These are phyloP conservation scores for Suillus brevipes DNA, from an alignment of 768 basidiomycete genomes.

Conservation along the genomic window DNA sequence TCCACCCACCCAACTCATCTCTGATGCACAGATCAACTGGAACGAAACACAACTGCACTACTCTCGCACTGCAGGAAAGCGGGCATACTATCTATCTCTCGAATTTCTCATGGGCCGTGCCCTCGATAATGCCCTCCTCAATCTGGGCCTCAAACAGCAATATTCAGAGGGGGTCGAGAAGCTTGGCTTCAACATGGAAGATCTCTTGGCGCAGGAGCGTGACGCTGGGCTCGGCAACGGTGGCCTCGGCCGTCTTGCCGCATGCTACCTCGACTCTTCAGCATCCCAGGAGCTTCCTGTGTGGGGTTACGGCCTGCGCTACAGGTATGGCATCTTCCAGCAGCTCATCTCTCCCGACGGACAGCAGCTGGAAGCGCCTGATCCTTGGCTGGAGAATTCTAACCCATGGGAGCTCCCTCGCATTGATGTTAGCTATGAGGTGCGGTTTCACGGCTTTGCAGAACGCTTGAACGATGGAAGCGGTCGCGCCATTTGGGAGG, in stretches of 20 bases:
- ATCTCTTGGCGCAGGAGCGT: constrained; percentile 83
- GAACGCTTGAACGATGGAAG: constrained; percentile 63
- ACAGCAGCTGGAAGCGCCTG: constrained; percentile 85
- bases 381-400: constrained; percentile 87
- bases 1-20: constrained; percentile 3
- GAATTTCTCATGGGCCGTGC: constrained; percentile 90
- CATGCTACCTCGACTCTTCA: constrained; percentile 95
- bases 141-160: constrained; percentile 79
- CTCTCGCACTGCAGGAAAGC: constrained; percentile 82
- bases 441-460: constrained; percentile 87
- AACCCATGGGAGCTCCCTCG: constrained; percentile 90
- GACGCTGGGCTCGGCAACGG: constrained; percentile 96
- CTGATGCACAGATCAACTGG: constrained; percentile 67
- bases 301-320: constrained; percentile 94
- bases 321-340: constrained; percentile 97
- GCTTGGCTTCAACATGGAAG: constrained; percentile 91
- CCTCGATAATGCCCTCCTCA: constrained; percentile 80
- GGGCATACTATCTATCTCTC: constrained; percentile 93
- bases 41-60: constrained; percentile 77
- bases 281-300: constrained; percentile 88
- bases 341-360: constrained; percentile 85
- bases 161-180: constrained; percentile 66
- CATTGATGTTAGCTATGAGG: constrained; percentile 79
- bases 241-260: constrained; percentile 92
- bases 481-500: constrained; percentile 71